Evolutionary conservation across 345 rosid genomes (phyloP).

Genomic region (Moricandia moricandioides): DNA sequence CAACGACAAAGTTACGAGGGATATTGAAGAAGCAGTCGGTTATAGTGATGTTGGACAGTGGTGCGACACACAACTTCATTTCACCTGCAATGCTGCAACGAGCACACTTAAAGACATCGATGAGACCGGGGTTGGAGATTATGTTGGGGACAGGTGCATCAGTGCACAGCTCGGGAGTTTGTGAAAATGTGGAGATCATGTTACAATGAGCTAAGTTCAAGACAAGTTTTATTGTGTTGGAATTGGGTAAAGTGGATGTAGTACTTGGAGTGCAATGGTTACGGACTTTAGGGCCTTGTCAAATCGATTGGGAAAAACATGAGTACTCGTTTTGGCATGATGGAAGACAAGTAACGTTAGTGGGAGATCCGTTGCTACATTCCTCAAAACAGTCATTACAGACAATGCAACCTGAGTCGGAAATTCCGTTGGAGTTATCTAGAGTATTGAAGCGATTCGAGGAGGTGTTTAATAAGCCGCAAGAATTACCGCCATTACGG

Average conservation of each 20-base stretch:
- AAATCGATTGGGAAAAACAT: too few species aligned
- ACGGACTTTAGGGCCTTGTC: too few species aligned
- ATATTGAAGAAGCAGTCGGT: not conserved
- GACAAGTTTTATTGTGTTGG: not conserved
- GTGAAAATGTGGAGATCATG: not conserved
- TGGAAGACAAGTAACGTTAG: too few species aligned
- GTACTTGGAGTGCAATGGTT: not conserved
- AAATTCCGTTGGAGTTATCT: too few species aligned
- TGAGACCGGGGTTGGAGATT: not conserved
- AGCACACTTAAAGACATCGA: not conserved
- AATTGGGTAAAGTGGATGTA: not conserved
- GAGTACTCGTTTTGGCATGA: too few species aligned
- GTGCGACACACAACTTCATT: not conserved
- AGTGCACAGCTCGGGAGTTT: not conserved
- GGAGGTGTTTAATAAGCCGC: too few species aligned
- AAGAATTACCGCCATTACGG: too few species aligned
- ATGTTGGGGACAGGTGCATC: not conserved
- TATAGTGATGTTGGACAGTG: not conserved
- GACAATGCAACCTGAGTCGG: too few species aligned
- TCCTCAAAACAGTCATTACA: too few species aligned
- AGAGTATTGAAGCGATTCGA: too few species aligned
- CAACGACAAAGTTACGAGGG: not conserved
- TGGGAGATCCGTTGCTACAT: too few species aligned
- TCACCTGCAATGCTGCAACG: not conserved
- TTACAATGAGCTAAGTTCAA: not conserved